Evolutionary conservation across 2,329 filamentous ascomycete species (phyloP).

Genomic region (Tothia fuscella): DNA sequence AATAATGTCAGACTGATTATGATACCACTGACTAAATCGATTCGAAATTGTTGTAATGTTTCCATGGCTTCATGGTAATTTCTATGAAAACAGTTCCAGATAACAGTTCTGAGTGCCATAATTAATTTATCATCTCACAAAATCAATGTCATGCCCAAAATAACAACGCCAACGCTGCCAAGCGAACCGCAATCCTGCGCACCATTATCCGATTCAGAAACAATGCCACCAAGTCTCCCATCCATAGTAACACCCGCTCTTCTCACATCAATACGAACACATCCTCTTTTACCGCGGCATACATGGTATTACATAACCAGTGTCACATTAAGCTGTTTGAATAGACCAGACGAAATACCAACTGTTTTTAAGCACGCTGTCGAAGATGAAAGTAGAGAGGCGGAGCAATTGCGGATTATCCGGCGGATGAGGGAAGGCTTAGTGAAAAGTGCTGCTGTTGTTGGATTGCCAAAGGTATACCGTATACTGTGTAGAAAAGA

Average conservation of each 20-base stretch:
- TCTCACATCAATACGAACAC: constrained; percentile 29
- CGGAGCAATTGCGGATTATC: constrained; percentile 33
- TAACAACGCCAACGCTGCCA: too few relatives aligned
- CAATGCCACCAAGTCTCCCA: constrained; percentile 13
- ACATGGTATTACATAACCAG: constrained; percentile 40
- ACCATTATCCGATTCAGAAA: too few relatives aligned
- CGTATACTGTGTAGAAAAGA: not conserved
- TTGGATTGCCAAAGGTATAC: constrained; percentile 39
- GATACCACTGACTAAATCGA: too few relatives aligned
- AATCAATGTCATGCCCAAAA: too few relatives aligned
- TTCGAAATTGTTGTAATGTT: too few relatives aligned
- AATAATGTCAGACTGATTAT: too few relatives aligned
- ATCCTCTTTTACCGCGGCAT: constrained; percentile 32
- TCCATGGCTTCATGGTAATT: too few relatives aligned
- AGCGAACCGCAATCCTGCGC: too few relatives aligned
- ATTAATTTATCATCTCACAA: too few relatives aligned
- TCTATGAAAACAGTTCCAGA: too few relatives aligned
- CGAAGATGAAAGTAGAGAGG: constrained; percentile 19
- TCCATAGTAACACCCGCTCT: constrained; percentile 30
- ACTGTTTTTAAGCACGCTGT: constrained; percentile 34
- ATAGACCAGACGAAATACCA: constrained; percentile 38
- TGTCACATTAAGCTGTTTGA: constrained; percentile 35
- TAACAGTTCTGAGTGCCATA: too few relatives aligned
- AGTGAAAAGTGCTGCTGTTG: constrained; percentile 36
- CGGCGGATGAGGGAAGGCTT: constrained; percentile 39